Conservation (phyloP, 176 grass and related monocot species). For the Aegilops tauschii region DNA sequence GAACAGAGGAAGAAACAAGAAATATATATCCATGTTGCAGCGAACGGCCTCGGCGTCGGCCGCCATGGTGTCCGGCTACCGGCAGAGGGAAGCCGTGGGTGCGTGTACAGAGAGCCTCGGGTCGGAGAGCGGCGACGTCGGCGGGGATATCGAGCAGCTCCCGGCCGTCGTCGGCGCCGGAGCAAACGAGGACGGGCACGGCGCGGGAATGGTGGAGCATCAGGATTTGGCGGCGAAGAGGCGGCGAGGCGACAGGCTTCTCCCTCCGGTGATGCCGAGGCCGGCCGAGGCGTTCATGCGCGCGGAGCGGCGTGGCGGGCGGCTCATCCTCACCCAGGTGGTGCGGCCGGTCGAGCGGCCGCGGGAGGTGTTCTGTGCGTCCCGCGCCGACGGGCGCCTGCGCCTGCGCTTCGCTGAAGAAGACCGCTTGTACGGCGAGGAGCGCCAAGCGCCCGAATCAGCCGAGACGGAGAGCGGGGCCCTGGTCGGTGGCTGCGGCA, state of each 20-base stretch:
- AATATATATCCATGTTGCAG: slow-evolving; percentile 2
- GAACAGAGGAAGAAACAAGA: background rate
- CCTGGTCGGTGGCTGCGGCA: background rate
- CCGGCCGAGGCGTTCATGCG: slow-evolving; percentile 44
- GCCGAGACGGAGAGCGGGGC: background rate
- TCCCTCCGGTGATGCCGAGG: slow-evolving; percentile 49
- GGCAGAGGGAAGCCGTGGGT: background rate
- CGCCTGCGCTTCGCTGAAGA: slow-evolving; percentile 32
- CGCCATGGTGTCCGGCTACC: background rate
- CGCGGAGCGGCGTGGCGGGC: slow-evolving; percentile 60
- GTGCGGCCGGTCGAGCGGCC: slow-evolving; percentile 24
- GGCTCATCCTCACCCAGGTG: slow-evolving; percentile 64
- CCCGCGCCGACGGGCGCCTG: slow-evolving; percentile 57
- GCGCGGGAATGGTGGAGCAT: background rate
- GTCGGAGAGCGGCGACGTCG: slow-evolving; percentile 65
- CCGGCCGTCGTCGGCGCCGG: background rate
- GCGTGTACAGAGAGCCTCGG: slow-evolving; percentile 78
- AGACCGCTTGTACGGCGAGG: background rate
- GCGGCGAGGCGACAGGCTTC: background rate
- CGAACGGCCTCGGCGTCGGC: background rate
- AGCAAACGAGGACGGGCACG: background rate
- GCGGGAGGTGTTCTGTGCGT: slow-evolving; percentile 45
- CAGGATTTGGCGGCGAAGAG: background rate
- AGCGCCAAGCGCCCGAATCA: background rate
- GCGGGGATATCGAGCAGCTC: slow-evolving; percentile 33